Evolutionary conservation across 2,329 filamentous ascomycete species (phyloP), one percentile per base, ranked within the genome.

Genomic region (Raffaelea ambrosiae): DNA sequence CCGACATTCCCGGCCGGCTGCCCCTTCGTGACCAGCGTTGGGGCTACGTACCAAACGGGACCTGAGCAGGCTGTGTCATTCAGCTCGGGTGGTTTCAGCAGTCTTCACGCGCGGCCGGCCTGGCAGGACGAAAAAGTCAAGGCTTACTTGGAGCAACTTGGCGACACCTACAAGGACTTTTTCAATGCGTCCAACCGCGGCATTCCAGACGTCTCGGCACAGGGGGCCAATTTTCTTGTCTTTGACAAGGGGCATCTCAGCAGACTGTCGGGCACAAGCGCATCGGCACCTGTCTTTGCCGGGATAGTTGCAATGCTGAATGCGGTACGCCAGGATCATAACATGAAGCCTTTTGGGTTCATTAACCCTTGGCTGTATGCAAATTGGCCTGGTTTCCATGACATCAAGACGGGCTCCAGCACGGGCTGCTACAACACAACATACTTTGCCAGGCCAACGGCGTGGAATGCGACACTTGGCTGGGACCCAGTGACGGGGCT

Each of bases 181-280:
- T 74, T 70, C 59, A 71, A 74, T 57, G 57, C 60, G 1, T 61
- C 59, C 0, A 67, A 68, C 9, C 65, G 71, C n/a, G 71, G 61
- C 0, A 69, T 71, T 45, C 72, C 71, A 1, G 71, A 75, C 49
- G 68, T 83, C 22, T 64, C 77, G 0, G 74, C 76, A 8, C 79
- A 83, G 59, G 77, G 76, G 16, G 43, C 49, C 4, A 49, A 50
- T 33, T 64, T 63, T 46, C 40, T 51, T 3, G 58, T 62, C 3
- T 55, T 54, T 43, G 57, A 62, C 51, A 48, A 50, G 10, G 49
- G 49, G 16, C 36, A 40, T 2, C 22, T 54, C 1, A 18, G 18
- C 2, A 35, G 36, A 2, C 26, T 63, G 3, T 54, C 54, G 1
- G 62, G 63, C 3, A 65, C 62, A 5, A 65, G 61, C 18, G 70